Conservation (phyloP, 2,329 filamentous ascomycete species). For the Alternaria incomplexa region DNA sequence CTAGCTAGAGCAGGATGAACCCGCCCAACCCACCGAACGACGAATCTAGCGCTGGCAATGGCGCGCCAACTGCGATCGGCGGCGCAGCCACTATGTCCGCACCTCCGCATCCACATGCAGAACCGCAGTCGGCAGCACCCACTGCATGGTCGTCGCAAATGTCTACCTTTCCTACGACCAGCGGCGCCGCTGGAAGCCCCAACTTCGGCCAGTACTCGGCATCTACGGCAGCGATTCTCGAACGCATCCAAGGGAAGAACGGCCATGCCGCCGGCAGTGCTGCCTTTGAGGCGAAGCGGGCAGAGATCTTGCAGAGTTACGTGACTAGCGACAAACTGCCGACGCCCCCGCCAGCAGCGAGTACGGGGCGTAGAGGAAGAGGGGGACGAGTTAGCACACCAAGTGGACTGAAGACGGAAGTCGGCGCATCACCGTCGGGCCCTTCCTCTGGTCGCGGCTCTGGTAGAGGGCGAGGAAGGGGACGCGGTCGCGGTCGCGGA, state of each 20-base stretch:
- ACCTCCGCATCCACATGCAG: slow-evolving; percentile 15
- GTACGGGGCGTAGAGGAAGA: slow-evolving; percentile 37
- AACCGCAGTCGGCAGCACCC: slow-evolving; percentile 19
- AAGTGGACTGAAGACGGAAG: slow-evolving; percentile 39
- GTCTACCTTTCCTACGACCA: slow-evolving; percentile 28
- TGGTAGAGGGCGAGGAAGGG: slow-evolving; percentile 46
- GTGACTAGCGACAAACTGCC: slow-evolving; percentile 53
- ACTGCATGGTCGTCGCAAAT: slow-evolving; percentile 38
- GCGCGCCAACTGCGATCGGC: slow-evolving; percentile 18
- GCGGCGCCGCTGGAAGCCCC: slow-evolving; percentile 15
- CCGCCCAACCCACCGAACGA: slow-evolving; percentile 12
- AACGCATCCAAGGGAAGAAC: slow-evolving; percentile 44
- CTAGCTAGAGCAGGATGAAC: slow-evolving; percentile 23
- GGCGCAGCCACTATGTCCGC: slow-evolving; percentile 27
- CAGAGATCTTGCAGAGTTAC: slow-evolving; percentile 54
- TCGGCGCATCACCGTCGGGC: slow-evolving; percentile 28
- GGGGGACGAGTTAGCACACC: slow-evolving; percentile 44
- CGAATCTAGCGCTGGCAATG: slow-evolving; percentile 24
- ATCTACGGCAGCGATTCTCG: slow-evolving; percentile 51
- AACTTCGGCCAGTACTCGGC: slow-evolving; percentile 45
- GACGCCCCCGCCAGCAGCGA: slow-evolving; percentile 44
- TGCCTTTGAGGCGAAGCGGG: slow-evolving; percentile 55
- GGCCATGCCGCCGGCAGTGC: slow-evolving; percentile 46
- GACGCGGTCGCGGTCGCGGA: slow-evolving; percentile 35
- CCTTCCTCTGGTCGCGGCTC: slow-evolving; percentile 42